phyloP scores from a whole-genome alignment of 106 monocot species.

The Allium fistulosum region DNA sequence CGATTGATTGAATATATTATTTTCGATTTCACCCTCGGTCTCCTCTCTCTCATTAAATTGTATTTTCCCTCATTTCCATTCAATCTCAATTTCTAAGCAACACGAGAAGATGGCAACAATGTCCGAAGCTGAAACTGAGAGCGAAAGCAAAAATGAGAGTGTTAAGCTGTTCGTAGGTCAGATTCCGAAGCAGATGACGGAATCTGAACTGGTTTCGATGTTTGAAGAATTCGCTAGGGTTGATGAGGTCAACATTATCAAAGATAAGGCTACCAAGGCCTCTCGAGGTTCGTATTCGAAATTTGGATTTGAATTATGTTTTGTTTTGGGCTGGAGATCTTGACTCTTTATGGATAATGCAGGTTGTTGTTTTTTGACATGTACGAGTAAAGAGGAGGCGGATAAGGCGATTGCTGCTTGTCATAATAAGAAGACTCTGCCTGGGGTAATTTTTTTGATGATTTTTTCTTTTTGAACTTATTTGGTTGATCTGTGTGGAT shows the following conservation, averaged over 20 bases:
- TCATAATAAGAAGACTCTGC: slow-evolving; percentile 83
- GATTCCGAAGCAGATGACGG: slow-evolving; percentile 92
- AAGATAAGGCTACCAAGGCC: slow-evolving; percentile 78
- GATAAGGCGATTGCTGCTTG: slow-evolving; percentile 83
- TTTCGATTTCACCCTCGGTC: background rate
- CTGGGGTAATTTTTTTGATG: slow-evolving; percentile 42
- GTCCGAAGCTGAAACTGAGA: background rate
- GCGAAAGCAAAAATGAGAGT: slow-evolving; percentile 25
- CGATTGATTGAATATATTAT: no score
- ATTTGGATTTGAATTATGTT: background rate
- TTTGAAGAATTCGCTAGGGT: slow-evolving; percentile 86
- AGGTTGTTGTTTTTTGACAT: slow-evolving; percentile 98
- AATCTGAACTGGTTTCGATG: slow-evolving; percentile 64
- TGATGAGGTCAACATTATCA: slow-evolving; percentile 96
- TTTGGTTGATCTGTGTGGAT: no score
- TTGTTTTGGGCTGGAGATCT: slow-evolving; percentile 6
- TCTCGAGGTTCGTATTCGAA: slow-evolving; percentile 55
- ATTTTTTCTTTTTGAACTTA: no score
- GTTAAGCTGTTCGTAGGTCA: slow-evolving; percentile 98
- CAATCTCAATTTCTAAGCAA: background rate
- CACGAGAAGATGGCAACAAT: background rate
- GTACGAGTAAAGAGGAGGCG: slow-evolving; percentile 77
- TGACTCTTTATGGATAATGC: slow-evolving; percentile 8
- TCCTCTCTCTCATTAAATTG: background rate
- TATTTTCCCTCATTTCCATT: background rate